A percentile compares a stretch with the other conserved stretches of the same genome.
phyloP scores from a whole-genome alignment of 2,329 filamentous ascomycete species.

The Tolypocladium pustulatum region DNA sequence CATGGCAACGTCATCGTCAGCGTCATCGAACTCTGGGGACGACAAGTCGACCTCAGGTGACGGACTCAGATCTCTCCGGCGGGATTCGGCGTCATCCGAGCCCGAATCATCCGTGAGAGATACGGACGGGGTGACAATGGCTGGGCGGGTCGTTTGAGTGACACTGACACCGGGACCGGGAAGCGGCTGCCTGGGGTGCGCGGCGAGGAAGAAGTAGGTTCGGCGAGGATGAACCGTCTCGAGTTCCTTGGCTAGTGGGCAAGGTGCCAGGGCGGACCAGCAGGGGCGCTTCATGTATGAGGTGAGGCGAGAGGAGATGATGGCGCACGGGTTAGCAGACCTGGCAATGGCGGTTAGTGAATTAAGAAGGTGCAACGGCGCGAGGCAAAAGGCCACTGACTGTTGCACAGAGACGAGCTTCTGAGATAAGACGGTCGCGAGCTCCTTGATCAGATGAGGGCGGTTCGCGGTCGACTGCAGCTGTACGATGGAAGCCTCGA shows the following conservation, averaged over 20 bases:
- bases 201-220: conserved; percentile 93
- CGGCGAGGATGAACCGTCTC: conserved; percentile 87
- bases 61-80: conserved; percentile 65
- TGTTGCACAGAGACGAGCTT: conserved; percentile 79
- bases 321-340: conserved; percentile 88
- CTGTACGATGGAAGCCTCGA: conserved; percentile 80
- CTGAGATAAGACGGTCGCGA: conserved; percentile 68
- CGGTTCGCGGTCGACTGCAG: conserved; percentile 83
- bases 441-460: conserved; percentile 89
- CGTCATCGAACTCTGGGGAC: conserved; percentile 72
- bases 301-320: conserved; percentile 86
- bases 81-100: conserved; percentile 63
- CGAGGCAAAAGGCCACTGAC: conserved; percentile 44
- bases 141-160: conserved; percentile 13
- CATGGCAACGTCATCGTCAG: conserved; percentile 47
- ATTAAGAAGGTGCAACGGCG: conserved; percentile 5
- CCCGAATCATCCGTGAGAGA: conserved; percentile 42
- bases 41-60: conserved; percentile 92
- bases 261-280: conserved; percentile 68
- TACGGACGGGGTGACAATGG: conserved; percentile 74
- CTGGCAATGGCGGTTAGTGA: conserved; percentile 37
- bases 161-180: conserved; percentile 37
- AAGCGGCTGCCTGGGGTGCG: conserved; percentile 72
- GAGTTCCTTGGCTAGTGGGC: conserved; percentile 85
- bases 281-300: conserved; percentile 80